Percentiles rank a stretch among this genome's conserved stretches.
Evolutionary conservation across 2,329 filamentous ascomycete genomes (phyloP).

Genomic region (Pleurostoma richardsiae): DNA sequence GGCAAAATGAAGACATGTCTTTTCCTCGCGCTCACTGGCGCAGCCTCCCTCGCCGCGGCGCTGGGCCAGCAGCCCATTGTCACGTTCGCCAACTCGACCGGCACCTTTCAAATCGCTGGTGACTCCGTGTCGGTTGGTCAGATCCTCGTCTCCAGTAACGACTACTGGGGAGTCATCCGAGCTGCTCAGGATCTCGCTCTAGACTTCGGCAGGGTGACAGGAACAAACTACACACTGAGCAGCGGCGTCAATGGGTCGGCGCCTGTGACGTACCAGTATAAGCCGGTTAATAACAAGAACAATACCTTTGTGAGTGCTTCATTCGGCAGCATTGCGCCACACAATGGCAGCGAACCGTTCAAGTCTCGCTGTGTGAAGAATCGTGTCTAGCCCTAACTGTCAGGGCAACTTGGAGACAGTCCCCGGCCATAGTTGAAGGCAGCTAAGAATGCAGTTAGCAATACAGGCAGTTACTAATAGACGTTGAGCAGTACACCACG

Average conservation of each 20-base stretch:
- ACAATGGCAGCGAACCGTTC: background rate
- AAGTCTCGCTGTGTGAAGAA: background rate
- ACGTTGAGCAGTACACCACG: constrained; percentile 30
- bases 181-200: constrained; percentile 61
- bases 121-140: constrained; percentile 32
- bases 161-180: constrained; percentile 65
- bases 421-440: too few species aligned
- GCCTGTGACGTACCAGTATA: constrained; percentile 34
- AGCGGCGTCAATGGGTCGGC: constrained; percentile 33
- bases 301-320: constrained; percentile 36
- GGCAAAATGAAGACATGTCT: constrained; percentile 5
- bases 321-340: background rate
- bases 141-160: constrained; percentile 51
- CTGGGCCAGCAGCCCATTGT: constrained; percentile 47
- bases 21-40: constrained; percentile 11
- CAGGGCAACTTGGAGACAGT: too few species aligned
- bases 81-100: constrained; percentile 24
- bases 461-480: too few species aligned
- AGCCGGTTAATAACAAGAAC: constrained; percentile 37
- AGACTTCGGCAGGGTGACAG: constrained; percentile 69
- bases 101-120: constrained; percentile 28
- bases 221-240: constrained; percentile 55
- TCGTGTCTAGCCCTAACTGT: background rate
- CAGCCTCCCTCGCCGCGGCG: constrained; percentile 21
- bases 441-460: too few species aligned